A percentile compares a stretch with the other conserved stretches of the same genome.
Conservation (phyloP, 192 early-diverging fungal species). For the Gaertneriomyces sp. region DNA sequence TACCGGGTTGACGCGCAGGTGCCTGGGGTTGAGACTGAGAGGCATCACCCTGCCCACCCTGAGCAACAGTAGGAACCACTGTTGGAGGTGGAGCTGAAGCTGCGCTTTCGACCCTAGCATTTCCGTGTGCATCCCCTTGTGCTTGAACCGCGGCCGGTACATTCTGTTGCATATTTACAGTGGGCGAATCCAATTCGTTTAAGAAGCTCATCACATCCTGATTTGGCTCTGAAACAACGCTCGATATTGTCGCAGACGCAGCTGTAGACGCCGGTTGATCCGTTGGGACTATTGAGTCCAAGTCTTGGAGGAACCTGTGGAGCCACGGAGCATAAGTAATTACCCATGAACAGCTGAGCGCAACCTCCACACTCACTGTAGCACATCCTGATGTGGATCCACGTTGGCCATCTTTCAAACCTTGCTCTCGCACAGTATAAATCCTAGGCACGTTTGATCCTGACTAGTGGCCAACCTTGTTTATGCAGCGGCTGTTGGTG, state of each 20-base stretch:
- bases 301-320: constrained; percentile 31
- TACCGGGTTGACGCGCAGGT: neutral
- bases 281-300: constrained; percentile 20
- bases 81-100: neutral
- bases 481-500: too few species aligned
- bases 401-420: neutral
- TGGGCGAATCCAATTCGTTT: constrained; percentile 36
- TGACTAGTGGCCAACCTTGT: too few species aligned
- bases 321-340: neutral
- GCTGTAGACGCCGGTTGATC: neutral
- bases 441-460: too few species aligned
- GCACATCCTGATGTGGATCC: constrained; percentile 29
- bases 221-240: neutral
- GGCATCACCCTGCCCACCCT: neutral
- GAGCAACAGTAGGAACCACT: neutral
- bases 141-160: neutral
- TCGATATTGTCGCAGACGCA: neutral
- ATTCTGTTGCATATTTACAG: neutral
- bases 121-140: neutral
- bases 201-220: constrained; percentile 44
- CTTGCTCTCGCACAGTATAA: too few species aligned
- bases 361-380: constrained; percentile 25
- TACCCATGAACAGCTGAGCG: neutral
- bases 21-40: neutral
- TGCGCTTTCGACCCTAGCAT: too few species aligned